Base-by-base conservation (phyloP, 768 basidiomycete genomes). In the Leccinum incarnatum region DNA sequence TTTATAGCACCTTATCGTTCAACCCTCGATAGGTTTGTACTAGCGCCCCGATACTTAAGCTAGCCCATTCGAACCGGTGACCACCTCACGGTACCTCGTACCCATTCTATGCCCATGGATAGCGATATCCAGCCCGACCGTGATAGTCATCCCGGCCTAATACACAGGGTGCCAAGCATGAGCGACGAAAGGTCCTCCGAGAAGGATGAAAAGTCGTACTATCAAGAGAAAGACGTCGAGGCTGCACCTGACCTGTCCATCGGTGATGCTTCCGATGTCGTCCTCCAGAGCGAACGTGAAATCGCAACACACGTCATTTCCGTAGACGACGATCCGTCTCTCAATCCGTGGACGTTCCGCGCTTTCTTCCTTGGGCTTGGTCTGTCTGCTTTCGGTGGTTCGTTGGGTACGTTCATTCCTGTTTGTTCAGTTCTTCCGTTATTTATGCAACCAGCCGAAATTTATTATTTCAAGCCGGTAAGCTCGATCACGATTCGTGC, bases 401-500 rank as follows among this genome's bases (percentile, higher is more conserved):
- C 15, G 2, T 50, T 50, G 48, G 48, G 48, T 50, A 27, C 10
- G 48, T 50, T 50, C 27, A 50, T 29, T 21, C 27, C 10, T 2
- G 47, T 48, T n/a, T 29, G 19, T n/a, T 29, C 7, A 27, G 27
- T 27, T 61, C 21, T 53, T 55, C 25, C 32, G 1, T 8, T 51
- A 47, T 62, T 54, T 3, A 55, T 27, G 25, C 23, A 23, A 48
- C 17, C 56, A 82, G 81, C 82, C 34, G 78, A 85, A 62, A 85
- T 85, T 23, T 84, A 83, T 67, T 85, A 84, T 65, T 85, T 83
- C 69, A 83, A 84, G 68, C 82, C 82, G 2, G 82, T 81, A 63
- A 58, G 37, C 21, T 21, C 17, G 8, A 17, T 30, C 40, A 17
- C 36, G 6, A 46, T 46, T 14, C 37, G 9, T 14, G 17, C 15